Conservation (phyloP, 331 rosid genomes). For the Rhamnella rubrinervis region DNA sequence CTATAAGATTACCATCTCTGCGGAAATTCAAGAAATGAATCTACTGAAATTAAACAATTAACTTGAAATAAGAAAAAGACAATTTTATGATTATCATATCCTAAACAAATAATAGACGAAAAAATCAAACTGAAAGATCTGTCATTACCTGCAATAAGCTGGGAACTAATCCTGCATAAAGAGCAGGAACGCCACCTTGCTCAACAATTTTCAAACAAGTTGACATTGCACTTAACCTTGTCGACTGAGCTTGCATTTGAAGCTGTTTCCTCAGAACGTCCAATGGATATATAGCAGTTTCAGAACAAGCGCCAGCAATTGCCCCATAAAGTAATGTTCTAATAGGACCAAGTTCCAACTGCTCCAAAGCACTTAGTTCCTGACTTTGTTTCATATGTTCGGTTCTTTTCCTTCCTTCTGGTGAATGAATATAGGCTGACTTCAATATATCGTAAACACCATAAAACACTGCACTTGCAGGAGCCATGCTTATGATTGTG, state of each 20-base stretch:
- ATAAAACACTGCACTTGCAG: conserved; percentile 54
- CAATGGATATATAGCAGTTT: conserved; percentile 53
- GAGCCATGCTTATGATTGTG: conserved; percentile 55
- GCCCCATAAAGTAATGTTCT: conserved; percentile 48
- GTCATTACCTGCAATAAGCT: conserved; percentile 58
- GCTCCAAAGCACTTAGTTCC: conserved; percentile 45
- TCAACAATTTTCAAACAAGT: conserved; percentile 53
- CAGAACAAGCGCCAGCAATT: conserved; percentile 41
- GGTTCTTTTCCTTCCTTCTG: conserved; percentile 46
- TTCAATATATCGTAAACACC: conserved; percentile 52
- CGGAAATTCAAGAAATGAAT: too few species aligned
- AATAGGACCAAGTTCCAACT: conserved; percentile 43
- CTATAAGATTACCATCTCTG: too few species aligned
- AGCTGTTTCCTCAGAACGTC: conserved; percentile 57
- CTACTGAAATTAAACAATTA: too few species aligned
- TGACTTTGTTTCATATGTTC: conserved; percentile 31
- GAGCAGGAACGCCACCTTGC: conserved; percentile 59
- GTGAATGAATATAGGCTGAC: conserved; percentile 42
- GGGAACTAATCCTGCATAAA: conserved; percentile 54
- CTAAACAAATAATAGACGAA: too few species aligned
- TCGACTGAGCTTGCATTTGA: conserved; percentile 46
- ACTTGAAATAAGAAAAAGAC: too few species aligned
- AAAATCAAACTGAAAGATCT: neutral
- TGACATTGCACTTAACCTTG: conserved; percentile 32
- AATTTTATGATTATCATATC: too few species aligned